Evolutionary conservation across 2,329 filamentous ascomycete species (phyloP), one percentile per base, ranked within the genome.

Genomic region (Thyridium curvatum): DNA sequence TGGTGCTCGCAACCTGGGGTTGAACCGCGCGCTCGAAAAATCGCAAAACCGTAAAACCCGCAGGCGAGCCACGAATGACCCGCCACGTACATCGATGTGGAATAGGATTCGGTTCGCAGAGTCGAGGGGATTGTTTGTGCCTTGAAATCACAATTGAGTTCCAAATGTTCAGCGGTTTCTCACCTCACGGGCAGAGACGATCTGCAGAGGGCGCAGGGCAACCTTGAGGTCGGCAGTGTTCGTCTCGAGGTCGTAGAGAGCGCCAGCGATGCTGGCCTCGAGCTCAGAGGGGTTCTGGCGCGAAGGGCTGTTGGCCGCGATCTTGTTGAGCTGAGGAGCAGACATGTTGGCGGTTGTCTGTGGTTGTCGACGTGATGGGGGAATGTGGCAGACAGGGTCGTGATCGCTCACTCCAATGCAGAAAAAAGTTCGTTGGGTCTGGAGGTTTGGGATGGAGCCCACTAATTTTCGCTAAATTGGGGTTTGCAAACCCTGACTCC

Each of bases 171-270:
- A 61, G 49, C 60, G 52, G 50, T 41, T 67, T 82, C 89, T 89
- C 85, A 98, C 93, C 91, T 98, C 93, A 72, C 90, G 88, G 68
- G 93, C 93, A 74, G 87, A 94, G 69, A 94, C 87, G 73, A 98
- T 90, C 82, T 98, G 93, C 73, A 98, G 84, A 71, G 93, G 93
- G 66, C 93, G 85, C 66, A 98, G 85, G 59, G 89, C 85, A 64
- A 80, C 81, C 86, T 91, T 94, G 74, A 98, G 86, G 74, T 98
- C 93, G 69, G 89, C 78, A 65, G 93, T 95, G 84, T 96, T 96
- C 77, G 83, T 90, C 88, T 98, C 93, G 73, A 98, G 87, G 66
- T 98, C 93, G 79, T 85, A 94, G 54, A 98, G 87, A 74, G 93
- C 93, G 73, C 84, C 86, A 68, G 93, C 93, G 69, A 98, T 94